phyloP scores from a whole-genome alignment of 176 grass and related monocot species.

The Pharus latifolius region DNA sequence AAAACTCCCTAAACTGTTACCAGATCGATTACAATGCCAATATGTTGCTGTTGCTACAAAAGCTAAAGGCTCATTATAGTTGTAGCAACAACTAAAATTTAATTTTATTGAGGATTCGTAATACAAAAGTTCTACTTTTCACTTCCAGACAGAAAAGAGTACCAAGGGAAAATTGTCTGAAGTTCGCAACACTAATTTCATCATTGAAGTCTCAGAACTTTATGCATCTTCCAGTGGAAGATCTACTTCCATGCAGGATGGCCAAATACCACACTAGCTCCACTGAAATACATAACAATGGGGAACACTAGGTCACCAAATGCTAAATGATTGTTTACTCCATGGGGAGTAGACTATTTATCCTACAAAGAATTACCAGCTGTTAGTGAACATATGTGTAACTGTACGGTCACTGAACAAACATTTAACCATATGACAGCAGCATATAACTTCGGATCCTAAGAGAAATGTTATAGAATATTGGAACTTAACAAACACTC shows the following conservation, averaged over 20 bases:
- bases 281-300: background rate
- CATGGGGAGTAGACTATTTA: background rate
- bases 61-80: too few relatives aligned
- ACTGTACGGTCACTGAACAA: background rate
- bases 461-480: background rate
- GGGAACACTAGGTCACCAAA: background rate
- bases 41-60: too few relatives aligned
- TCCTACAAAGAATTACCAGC: background rate
- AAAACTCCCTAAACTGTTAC: too few relatives aligned
- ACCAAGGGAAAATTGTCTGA: too few relatives aligned
- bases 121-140: background rate
- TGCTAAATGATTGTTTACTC: background rate
- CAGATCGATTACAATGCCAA: too few relatives aligned
- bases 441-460: background rate
- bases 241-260: background rate
- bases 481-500: slow-evolving; percentile 4
- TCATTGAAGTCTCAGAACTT: background rate
- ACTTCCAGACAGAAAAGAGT: background rate
- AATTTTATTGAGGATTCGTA: too few relatives aligned
- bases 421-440: background rate
- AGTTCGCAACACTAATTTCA: background rate
- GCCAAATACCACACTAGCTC: background rate
- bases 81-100: too few relatives aligned
- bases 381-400: background rate
- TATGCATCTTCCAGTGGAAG: background rate